Conservation (phyloP, 495 filamentous ascomycete genomes). For the Friedmanniomyces simplex region DNA sequence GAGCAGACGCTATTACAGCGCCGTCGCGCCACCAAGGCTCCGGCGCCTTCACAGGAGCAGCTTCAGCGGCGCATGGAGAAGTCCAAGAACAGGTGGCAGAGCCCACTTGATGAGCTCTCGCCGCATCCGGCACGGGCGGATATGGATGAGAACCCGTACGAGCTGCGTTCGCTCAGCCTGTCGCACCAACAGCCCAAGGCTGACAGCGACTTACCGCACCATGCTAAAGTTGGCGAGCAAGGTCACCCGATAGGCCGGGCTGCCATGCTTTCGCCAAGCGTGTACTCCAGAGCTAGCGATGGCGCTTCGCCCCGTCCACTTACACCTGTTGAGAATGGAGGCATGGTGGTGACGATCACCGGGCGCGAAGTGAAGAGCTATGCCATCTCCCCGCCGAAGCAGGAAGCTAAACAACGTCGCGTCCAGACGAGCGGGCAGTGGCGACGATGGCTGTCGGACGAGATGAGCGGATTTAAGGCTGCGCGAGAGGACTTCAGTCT, state of each 20-base stretch:
- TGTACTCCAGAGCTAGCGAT: slow-evolving; percentile 30
- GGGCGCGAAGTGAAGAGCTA: slow-evolving; percentile 28
- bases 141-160: slow-evolving; percentile 22
- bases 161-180: slow-evolving; percentile 15
- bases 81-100: slow-evolving; percentile 27
- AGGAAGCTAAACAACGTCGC: neutral
- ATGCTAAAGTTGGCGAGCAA: slow-evolving; percentile 12
- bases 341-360: slow-evolving; percentile 27
- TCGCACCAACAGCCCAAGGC: neutral
- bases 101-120: slow-evolving; percentile 25
- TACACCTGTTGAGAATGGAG: slow-evolving; percentile 14
- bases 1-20: slow-evolving; percentile 1
- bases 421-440: slow-evolving; percentile 27
- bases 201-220: slow-evolving; percentile 8
- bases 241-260: neutral
- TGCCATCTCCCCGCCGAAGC: slow-evolving; percentile 21
- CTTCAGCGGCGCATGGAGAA: slow-evolving; percentile 23
- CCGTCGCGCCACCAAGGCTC: slow-evolving; percentile 10
- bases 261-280: slow-evolving; percentile 27
- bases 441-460: slow-evolving; percentile 28
- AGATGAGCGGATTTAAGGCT: slow-evolving; percentile 22
- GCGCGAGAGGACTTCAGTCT: slow-evolving; percentile 13
- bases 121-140: slow-evolving; percentile 8
- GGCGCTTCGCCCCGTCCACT: slow-evolving; percentile 22
- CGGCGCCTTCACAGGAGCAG: slow-evolving; percentile 25